These are phyloP conservation scores for Linanthus parryae DNA, from an alignment of 148 eudicot genomes.

Conservation along the genomic window DNA sequence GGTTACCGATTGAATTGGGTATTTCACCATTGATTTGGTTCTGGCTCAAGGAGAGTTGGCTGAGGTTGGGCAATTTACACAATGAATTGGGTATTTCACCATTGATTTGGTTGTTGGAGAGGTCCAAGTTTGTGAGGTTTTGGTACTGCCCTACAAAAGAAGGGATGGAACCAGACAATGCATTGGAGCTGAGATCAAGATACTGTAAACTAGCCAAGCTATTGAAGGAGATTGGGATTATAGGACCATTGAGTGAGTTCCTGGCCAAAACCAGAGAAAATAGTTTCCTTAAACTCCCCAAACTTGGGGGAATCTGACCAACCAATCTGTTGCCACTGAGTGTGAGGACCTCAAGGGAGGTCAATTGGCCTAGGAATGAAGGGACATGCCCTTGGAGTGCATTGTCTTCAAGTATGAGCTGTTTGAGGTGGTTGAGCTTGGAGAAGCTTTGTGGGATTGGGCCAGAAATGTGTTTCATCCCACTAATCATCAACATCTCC, in stretches of 20 bases:
- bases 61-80: slow-evolving; percentile 34
- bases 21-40: slow-evolving; percentile 57
- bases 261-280: slow-evolving; percentile 48
- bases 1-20: slow-evolving; percentile 42
- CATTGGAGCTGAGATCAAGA: slow-evolving; percentile 63
- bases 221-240: slow-evolving; percentile 37
- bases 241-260: slow-evolving; percentile 43
- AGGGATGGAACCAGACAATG: slow-evolving; percentile 54
- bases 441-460: slow-evolving; percentile 48
- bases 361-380: slow-evolving; percentile 40
- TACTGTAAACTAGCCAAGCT: slow-evolving; percentile 36
- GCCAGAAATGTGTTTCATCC: slow-evolving; percentile 64
- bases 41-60: slow-evolving; percentile 50
- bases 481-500: slow-evolving; percentile 59
- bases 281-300: slow-evolving; percentile 43
- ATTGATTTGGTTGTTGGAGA: slow-evolving; percentile 48
- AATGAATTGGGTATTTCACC: slow-evolving; percentile 62
- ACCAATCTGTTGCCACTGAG: slow-evolving; percentile 53
- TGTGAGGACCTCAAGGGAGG: slow-evolving; percentile 39
- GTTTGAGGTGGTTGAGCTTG: slow-evolving; percentile 45
- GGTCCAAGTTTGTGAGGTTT: slow-evolving; percentile 48
- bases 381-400: slow-evolving; percentile 59
- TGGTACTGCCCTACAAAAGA: slow-evolving; percentile 48
- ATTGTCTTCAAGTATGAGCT: slow-evolving; percentile 69
- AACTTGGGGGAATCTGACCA: slow-evolving; percentile 50